phyloP scores from a whole-genome alignment of 495 filamentous ascomycete species.

The Chlorociboria aeruginascens region DNA sequence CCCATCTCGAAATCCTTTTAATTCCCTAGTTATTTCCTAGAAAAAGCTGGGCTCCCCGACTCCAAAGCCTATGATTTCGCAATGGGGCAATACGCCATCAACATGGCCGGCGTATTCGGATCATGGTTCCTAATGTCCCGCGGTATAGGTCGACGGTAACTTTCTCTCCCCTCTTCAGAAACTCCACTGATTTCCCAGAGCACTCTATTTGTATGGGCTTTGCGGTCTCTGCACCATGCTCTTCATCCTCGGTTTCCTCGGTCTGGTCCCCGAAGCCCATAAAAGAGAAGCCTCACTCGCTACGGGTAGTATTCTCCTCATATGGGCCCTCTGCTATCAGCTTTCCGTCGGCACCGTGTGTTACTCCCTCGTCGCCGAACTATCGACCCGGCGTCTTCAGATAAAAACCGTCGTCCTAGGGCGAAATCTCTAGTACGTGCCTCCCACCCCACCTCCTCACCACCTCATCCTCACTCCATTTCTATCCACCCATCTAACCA shows the following conservation, averaged over 20 bases:
- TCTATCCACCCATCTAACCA: slow-evolving; percentile 5
- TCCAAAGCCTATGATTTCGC: slow-evolving; percentile 55
- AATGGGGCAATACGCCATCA: slow-evolving; percentile 64
- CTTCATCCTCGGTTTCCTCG: slow-evolving; percentile 62
- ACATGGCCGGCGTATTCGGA: slow-evolving; percentile 59
- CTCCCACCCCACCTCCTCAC: no score
- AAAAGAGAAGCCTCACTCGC: slow-evolving; percentile 46
- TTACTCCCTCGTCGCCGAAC: slow-evolving; percentile 65
- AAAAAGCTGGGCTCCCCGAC: slow-evolving; percentile 53
- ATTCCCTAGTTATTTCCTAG: slow-evolving; percentile 41
- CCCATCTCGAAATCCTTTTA: neutral
- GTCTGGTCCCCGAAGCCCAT: slow-evolving; percentile 44
- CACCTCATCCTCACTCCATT: no score
- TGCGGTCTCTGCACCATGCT: slow-evolving; percentile 54
- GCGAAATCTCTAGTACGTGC: slow-evolving; percentile 47
- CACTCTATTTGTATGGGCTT: slow-evolving; percentile 59
- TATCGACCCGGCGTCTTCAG: slow-evolving; percentile 61
- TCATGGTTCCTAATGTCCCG: slow-evolving; percentile 65
- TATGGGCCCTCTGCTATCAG: slow-evolving; percentile 67
- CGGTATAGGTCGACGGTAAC: slow-evolving; percentile 44
- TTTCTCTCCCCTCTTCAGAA: no score
- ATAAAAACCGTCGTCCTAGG: slow-evolving; percentile 67
- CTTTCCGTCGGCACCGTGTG: slow-evolving; percentile 67
- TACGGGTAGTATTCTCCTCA: slow-evolving; percentile 57
- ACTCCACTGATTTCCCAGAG: slow-evolving; percentile 22